Percentiles rank a stretch among this genome's conserved stretches.
Evolutionary conservation across 352 stramenopile species (phyloP).

Genomic region (Phytophthora agathidicida): DNA sequence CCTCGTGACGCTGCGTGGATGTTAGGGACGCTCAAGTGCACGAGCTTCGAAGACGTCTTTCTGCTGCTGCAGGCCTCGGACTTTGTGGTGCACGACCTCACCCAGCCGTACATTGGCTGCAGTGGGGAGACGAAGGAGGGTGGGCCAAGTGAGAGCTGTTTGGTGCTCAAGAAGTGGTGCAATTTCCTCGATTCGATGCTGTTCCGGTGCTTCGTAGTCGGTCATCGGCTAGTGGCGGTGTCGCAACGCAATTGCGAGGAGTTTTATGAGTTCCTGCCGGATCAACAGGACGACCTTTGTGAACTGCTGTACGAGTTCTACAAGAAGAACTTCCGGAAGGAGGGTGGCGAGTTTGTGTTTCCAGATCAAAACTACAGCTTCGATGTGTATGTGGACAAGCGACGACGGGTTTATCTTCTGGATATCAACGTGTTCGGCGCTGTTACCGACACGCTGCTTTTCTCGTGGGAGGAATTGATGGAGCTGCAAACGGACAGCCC

Average conservation of each 20-base stretch:
- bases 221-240: slow-evolving; percentile 82
- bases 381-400: slow-evolving; percentile 95
- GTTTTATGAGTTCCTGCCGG: slow-evolving; percentile 90
- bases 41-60: slow-evolving; percentile 84
- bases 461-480: slow-evolving; percentile 90
- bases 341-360: slow-evolving; percentile 42
- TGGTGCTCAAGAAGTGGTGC: slow-evolving; percentile 96
- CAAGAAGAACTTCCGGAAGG: slow-evolving; percentile 45
- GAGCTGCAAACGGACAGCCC: slow-evolving; percentile 24
- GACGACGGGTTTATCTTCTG: slow-evolving; percentile 90
- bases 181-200: slow-evolving; percentile 95
- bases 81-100: slow-evolving; percentile 93
- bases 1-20: slow-evolving; percentile 95
- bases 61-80: slow-evolving; percentile 84
- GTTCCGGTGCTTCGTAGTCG: slow-evolving; percentile 94
- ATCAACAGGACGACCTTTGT: slow-evolving; percentile 75
- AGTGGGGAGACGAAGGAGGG: slow-evolving; percentile 20
- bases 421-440: slow-evolving; percentile 95
- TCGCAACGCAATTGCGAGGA: slow-evolving; percentile 93
- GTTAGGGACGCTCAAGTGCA: slow-evolving; percentile 78
- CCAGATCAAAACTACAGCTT: slow-evolving; percentile 89
- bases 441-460: slow-evolving; percentile 94
- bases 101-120: slow-evolving; percentile 81
- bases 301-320: slow-evolving; percentile 77
- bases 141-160: slow-evolving; percentile 38